Percentiles rank a stretch among this genome's conserved stretches.
These are phyloP conservation scores for Hymenoscyphus infarciens DNA, from an alignment of 2,329 filamentous ascomycete genomes.

Conservation along the genomic window DNA sequence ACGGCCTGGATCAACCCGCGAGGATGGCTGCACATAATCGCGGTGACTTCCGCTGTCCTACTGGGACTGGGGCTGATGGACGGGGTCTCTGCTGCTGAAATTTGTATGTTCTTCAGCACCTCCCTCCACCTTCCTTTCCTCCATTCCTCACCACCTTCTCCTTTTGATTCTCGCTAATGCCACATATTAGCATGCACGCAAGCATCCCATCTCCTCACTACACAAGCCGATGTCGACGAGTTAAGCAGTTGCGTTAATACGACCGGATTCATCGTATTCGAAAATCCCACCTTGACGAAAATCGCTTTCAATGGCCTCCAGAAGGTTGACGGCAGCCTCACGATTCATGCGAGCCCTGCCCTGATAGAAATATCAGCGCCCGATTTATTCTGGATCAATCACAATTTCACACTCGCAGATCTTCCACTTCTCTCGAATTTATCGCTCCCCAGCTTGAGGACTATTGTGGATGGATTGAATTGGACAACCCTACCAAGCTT, in stretches of 20 bases:
- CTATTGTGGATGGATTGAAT: slow-evolving; percentile 7
- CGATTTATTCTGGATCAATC: slow-evolving; percentile 8
- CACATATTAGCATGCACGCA: not conserved
- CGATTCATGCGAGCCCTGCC: slow-evolving; percentile 3
- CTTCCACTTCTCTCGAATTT: slow-evolving; percentile 13
- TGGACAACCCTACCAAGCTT: slow-evolving; percentile 9
- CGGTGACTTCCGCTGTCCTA: not conserved
- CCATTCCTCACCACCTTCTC: not conserved
- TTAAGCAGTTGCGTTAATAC: slow-evolving; percentile 11
- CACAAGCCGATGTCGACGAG: slow-evolving; percentile 2
- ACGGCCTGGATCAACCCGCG: not conserved
- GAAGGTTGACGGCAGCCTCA: slow-evolving; percentile 7
- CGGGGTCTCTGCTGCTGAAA: not conserved
- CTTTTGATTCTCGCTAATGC: not conserved
- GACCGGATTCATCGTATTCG: slow-evolving; percentile 8
- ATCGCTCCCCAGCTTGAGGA: slow-evolving; percentile 11
- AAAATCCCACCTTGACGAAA: slow-evolving; percentile 4
- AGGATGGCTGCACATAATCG: slow-evolving; percentile 4
- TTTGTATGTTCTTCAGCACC: not conserved
- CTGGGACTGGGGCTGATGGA: not conserved
- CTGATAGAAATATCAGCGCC: slow-evolving; percentile 11
- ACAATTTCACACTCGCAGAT: slow-evolving; percentile 15
- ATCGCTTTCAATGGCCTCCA: slow-evolving; percentile 14
- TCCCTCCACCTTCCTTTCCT: not conserved
- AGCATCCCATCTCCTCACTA: not conserved